Percentiles rank a stretch among this genome's conserved stretches.
Evolutionary conservation across 2,329 filamentous ascomycete genomes (phyloP).

Genomic region (Lizonia empirigonia): DNA sequence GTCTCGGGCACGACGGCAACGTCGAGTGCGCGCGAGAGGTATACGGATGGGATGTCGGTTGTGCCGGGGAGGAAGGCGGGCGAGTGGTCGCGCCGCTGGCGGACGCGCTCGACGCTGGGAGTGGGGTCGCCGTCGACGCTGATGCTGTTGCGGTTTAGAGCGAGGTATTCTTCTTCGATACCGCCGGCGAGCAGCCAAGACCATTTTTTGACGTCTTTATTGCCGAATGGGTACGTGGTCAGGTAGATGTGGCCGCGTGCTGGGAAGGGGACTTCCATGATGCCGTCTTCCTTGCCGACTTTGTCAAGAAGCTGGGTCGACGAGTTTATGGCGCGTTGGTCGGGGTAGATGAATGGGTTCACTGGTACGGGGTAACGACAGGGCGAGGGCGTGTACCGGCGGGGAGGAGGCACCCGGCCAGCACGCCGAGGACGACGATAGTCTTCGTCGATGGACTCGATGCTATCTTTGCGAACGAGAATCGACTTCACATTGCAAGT

Average conservation of each 20-base stretch:
- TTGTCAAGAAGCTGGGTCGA: conserved; percentile 24
- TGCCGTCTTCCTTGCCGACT: conserved; percentile 25
- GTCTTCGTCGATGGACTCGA: conserved; percentile 15
- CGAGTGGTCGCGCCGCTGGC: conserved; percentile 14
- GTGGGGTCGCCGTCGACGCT: conserved; percentile 10
- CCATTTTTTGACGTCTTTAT: conserved; percentile 33
- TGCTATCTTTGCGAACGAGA: conserved; percentile 18
- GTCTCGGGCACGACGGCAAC: conserved; percentile 22
- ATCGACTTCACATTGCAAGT: conserved; percentile 8
- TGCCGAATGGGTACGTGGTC: conserved; percentile 33
- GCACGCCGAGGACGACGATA: conserved; percentile 13
- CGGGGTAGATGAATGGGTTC: neutral
- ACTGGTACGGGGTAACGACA: conserved; percentile 3
- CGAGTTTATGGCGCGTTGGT: conserved; percentile 11
- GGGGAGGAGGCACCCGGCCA: conserved; percentile 9
- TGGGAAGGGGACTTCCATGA: conserved; percentile 26
- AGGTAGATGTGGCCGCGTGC: conserved; percentile 27
- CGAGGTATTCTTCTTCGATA: conserved; percentile 25
- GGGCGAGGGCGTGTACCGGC: conserved; percentile 13
- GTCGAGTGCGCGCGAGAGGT: conserved; percentile 31
- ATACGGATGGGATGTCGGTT: conserved; percentile 24
- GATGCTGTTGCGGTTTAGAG: neutral
- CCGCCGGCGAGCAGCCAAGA: conserved; percentile 25
- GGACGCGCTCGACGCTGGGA: neutral
- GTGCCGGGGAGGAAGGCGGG: conserved; percentile 12